phyloP scores from a whole-genome alignment of 805 yeast species.

The Torulaspora franciscae region DNA sequence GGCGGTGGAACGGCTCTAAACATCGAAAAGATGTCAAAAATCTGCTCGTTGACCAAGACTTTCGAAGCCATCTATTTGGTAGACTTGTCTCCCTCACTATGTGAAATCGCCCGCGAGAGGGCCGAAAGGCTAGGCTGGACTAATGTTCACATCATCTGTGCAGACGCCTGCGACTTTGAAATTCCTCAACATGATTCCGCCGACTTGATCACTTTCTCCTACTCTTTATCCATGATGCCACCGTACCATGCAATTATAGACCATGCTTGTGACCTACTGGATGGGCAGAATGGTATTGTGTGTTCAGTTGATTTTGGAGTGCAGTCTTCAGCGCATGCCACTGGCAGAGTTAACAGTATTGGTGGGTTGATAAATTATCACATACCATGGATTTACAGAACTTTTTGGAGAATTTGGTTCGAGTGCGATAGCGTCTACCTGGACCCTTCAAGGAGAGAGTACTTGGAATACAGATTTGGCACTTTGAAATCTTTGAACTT shows the following conservation, averaged over 20 bases:
- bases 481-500: constrained; percentile 70
- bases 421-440: constrained; percentile 76
- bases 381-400: constrained; percentile 70
- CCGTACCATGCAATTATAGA: constrained; percentile 75
- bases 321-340: constrained; percentile 56
- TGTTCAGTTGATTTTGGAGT: constrained; percentile 79
- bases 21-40: constrained; percentile 66
- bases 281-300: constrained; percentile 53
- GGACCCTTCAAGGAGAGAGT: constrained; percentile 77
- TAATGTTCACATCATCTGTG: constrained; percentile 63
- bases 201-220: constrained; percentile 74
- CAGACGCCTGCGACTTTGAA: constrained; percentile 69
- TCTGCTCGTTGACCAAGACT: constrained; percentile 33
- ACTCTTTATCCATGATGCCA: constrained; percentile 82
- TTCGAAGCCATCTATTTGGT: constrained; percentile 67
- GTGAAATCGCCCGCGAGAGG: constrained; percentile 63
- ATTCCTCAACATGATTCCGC: constrained; percentile 46
- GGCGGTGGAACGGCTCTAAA: constrained; percentile 88
- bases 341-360: constrained; percentile 66
- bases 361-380: constrained; percentile 72
- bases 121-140: constrained; percentile 45
- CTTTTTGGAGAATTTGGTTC: constrained; percentile 86
- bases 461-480: constrained; percentile 76
- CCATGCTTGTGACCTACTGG: constrained; percentile 50
- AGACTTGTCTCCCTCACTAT: constrained; percentile 72